Evolutionary conservation across 805 yeast species (phyloP), one percentile per base, ranked within the genome.

Genomic region (Zygosaccharomyces lentus): DNA sequence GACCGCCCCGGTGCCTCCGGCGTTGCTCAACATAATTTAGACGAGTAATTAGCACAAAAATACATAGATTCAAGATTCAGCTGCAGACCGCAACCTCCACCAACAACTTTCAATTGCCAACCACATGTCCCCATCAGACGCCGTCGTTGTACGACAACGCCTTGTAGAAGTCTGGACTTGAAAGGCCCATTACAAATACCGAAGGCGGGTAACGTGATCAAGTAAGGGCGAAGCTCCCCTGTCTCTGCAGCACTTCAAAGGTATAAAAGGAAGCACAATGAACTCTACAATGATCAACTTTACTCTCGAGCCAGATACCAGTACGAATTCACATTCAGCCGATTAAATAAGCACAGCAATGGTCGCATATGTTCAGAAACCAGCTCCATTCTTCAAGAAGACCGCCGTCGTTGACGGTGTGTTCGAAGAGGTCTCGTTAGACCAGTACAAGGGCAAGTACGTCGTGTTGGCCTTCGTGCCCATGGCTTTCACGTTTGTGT

Each of bases 401-500:
- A 87, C 95, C 61, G 99, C 99, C 69, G 98, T 93, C 66, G 79
- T 93, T 61, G 90, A 91, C 76, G 98, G 98, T 73, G 76, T 80
- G 56, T 91, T 93, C 68, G 98, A 93, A 78, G 97, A 93, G 66
- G 78, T 93, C 61, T 78, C 95, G 51, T 82, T 93, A 61, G 98
- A 91, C 65, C 85, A 87, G 74, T 93, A 84, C 87, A 84, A 84
- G 77, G 99, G 99, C 67, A 87, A 93, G 75, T 93, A 97, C 96
- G 96, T 93, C 59, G 74, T 93, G 56, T 79, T 93, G 65, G 98
- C 95, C 54, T 93, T 93, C 77, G 84, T 93, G 70, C 99, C 99
- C 72, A 77, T 91, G 80, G 99, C 99, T 43, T 93, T 93, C 90
- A 93, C 99, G 51, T 93, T 93, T 62, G 98, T 93, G 55, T 93